Evolutionary conservation across 306 rosid species (phyloP), one percentile per base, ranked within the genome.

Genomic region (Trichosanthes cucumerina): DNA sequence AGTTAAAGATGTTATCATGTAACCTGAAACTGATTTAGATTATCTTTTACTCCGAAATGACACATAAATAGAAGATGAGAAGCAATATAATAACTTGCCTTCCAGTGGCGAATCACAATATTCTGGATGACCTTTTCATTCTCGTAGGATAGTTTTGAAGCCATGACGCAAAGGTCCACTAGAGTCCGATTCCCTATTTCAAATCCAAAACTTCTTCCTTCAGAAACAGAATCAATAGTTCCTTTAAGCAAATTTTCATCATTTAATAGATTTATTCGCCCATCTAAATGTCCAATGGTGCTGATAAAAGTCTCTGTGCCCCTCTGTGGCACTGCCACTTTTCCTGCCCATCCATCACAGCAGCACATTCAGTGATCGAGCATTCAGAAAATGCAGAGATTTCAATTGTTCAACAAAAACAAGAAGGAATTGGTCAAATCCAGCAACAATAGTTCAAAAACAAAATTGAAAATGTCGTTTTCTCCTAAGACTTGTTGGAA

Each of bases 61-160:
- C 39, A 71, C 57, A 70, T 31, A 60, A 33, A 54, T 54, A 47
- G 79, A 31, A 60, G 24, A 33, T 64, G 76, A 26, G 58, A 65
- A 44, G 50, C 21, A n/a, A 41, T 41, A 3, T 18, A 72, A 24
- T 50, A 34, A 39, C 90, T 86, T 84, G 85, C 96, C 90, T 90
- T 92, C 97, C 95, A 92, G 41, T 87, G 87, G 77, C 72, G 82
- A 72, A 50, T 68, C 19, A 92, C 89, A 19, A 88, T 19, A 33
- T 76, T 75, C 68, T 79, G 75, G 33, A 90, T 78, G 75, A 90
- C 86, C 26, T 62, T 50, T 19, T 86, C 87, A 78, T 92, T 92
- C 89, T 92, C 97, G 34, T 90, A 92, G 26, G 91, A 92, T 79
- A 90, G 78, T 88, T 90, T 92, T 70, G 97, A 84, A 50, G 95